phyloP scores from a whole-genome alignment of 768 basidiomycete genomes.

The Antrodiella citrinella region DNA sequence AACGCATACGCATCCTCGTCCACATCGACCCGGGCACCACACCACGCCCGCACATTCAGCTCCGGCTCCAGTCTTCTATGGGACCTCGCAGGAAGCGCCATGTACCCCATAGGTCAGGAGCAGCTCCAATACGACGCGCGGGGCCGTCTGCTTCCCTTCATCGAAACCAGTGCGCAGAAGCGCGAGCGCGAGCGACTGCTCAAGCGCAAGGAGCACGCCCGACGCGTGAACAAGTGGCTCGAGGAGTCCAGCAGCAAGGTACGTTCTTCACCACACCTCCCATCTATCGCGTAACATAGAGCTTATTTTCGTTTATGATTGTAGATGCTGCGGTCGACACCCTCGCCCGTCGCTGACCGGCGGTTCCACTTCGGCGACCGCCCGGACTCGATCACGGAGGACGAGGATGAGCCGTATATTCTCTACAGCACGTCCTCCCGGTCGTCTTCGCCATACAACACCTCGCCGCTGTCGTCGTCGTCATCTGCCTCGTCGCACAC shows the following conservation, averaged over 20 bases:
- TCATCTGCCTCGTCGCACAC: neutral
- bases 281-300: too few species aligned
- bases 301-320: neutral
- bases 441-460: neutral
- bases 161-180: slow-evolving; percentile 39
- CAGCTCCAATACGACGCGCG: slow-evolving; percentile 25
- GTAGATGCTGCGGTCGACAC: neutral
- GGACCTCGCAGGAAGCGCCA: neutral
- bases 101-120: neutral
- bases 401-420: slow-evolving; percentile 5
- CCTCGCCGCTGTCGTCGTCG: neutral
- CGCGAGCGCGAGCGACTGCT: slow-evolving; percentile 45
- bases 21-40: neutral
- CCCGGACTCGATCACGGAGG: slow-evolving; percentile 6
- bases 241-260: slow-evolving; percentile 5
- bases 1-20: slow-evolving; percentile 9
- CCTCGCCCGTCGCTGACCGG: neutral
- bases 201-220: slow-evolving; percentile 37
- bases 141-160: slow-evolving; percentile 36
- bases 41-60: neutral
- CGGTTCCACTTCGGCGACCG: neutral
- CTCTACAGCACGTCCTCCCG: slow-evolving; percentile 7
- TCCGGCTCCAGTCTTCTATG: neutral
- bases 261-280: too few species aligned
- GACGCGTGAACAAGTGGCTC: slow-evolving; percentile 31